Percentiles rank a stretch among this genome's conserved stretches.
These are phyloP conservation scores for Aspergillus quadricinctus DNA, from an alignment of 2,329 filamentous ascomycete genomes.

Conservation along the genomic window DNA sequence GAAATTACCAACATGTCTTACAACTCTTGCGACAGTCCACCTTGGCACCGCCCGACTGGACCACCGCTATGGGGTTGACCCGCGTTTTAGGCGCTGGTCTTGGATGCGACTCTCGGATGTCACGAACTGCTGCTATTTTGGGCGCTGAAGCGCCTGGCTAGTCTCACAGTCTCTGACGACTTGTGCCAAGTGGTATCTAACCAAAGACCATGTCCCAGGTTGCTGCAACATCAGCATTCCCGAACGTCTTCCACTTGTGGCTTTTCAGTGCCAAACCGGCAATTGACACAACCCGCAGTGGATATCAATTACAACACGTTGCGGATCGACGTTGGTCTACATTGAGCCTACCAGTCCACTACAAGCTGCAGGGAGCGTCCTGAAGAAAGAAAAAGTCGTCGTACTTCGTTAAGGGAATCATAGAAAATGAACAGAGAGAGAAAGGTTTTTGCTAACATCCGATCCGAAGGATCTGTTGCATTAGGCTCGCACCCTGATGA, in stretches of 20 bases:
- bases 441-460: constrained; percentile 37
- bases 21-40: not conserved
- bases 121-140: constrained; percentile 7
- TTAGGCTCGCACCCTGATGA: constrained; percentile 31
- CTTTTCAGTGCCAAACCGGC: not conserved
- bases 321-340: not conserved
- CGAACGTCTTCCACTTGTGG: not conserved
- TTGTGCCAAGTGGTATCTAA: not conserved
- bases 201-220: not conserved
- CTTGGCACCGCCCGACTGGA: not conserved
- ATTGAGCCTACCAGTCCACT: not conserved
- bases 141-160: not conserved
- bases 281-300: not conserved
- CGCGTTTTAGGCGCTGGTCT: not conserved
- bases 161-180: not conserved
- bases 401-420: constrained; percentile 35
- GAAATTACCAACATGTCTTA: not conserved
- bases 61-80: not conserved
- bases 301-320: not conserved
- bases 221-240: not conserved
- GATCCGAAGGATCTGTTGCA: constrained; percentile 33
- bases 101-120: not conserved
- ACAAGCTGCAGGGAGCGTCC: constrained; percentile 10
- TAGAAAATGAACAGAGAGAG: constrained; percentile 29
- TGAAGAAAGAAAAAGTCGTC: constrained; percentile 28